A percentile compares a stretch with the other conserved stretches of the same genome.
Conservation (phyloP, 352 stramenopile genomes). For the Globisporangium mamillatum region DNA sequence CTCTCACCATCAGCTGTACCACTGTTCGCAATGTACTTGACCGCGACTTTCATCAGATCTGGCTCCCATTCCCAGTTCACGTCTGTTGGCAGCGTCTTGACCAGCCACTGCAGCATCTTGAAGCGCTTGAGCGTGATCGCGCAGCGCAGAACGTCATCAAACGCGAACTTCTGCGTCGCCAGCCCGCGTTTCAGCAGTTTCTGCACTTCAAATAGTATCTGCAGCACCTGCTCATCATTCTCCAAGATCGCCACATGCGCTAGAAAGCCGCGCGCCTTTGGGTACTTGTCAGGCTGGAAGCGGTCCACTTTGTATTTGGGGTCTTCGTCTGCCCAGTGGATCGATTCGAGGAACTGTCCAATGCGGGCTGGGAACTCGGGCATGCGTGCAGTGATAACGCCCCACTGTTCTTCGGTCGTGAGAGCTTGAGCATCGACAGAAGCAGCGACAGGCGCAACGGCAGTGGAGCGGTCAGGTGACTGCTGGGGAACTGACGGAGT, state of each 20-base stretch:
- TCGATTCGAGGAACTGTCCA: neutral
- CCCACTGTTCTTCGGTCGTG: neutral
- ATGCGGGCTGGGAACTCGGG: constrained; percentile 6
- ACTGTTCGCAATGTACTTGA: neutral
- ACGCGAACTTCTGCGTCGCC: constrained; percentile 4
- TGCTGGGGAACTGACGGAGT: neutral
- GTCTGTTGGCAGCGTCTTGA: neutral
- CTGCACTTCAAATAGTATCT: constrained; percentile 1
- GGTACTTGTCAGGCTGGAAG: constrained; percentile 15
- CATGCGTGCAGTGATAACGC: neutral
- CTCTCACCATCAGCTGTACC: neutral
- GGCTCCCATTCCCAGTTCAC: constrained; percentile 9
- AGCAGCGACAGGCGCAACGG: neutral
- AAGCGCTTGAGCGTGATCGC: neutral
- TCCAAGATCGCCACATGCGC: constrained; percentile 14
- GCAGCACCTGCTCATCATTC: constrained; percentile 3
- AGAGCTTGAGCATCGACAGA: neutral
- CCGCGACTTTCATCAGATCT: constrained; percentile 6
- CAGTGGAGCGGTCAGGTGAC: neutral
- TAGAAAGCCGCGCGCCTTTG: constrained; percentile 8
- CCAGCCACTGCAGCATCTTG: constrained; percentile 13
- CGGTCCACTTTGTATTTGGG: constrained; percentile 18
- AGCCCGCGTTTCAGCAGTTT: neutral
- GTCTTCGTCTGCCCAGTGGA: neutral
- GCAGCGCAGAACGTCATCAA: constrained; percentile 9